A percentile compares a stretch with the other conserved stretches of the same genome.
Conservation (phyloP, 192 early-diverging fungal species). For the Lobulomyces angularis region DNA sequence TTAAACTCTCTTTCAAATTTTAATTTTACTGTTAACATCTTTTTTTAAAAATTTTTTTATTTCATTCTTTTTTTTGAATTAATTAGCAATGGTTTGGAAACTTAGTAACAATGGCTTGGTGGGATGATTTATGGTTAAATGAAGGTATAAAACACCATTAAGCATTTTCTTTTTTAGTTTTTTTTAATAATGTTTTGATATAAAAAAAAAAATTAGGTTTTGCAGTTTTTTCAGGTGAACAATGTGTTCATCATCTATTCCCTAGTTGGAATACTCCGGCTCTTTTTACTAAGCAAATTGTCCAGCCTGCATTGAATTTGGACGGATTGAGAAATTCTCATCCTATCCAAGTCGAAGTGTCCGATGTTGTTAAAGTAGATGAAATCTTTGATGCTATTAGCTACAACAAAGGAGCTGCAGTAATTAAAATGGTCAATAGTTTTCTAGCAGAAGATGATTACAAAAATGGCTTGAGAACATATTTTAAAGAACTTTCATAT, state of each 20-base stretch:
- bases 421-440: constrained; percentile 15
- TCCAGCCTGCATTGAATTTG: constrained; percentile 10
- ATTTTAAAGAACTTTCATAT: constrained; percentile 74
- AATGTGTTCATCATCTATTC: constrained; percentile 3
- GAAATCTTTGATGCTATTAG: constrained; percentile 4
- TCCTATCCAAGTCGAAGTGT: not conserved
- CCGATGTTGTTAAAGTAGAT: constrained; percentile 1
- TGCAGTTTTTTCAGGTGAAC: constrained; percentile 21
- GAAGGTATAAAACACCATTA: constrained; percentile 4
- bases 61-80: no score
- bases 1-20: no score
- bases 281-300: not conserved
- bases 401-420: constrained; percentile 15
- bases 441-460: no score
- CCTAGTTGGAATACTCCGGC: not conserved
- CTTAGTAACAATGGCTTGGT: constrained; percentile 27
- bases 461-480: no score
- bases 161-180: not conserved
- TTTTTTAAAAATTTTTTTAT: no score
- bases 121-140: constrained; percentile 29
- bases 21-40: no score
- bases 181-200: no score
- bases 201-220: no score
- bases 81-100: constrained; percentile 31
- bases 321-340: constrained; percentile 12